phyloP scores from a whole-genome alignment of 345 rosid species.

The Leavenworthia alabamica region DNA sequence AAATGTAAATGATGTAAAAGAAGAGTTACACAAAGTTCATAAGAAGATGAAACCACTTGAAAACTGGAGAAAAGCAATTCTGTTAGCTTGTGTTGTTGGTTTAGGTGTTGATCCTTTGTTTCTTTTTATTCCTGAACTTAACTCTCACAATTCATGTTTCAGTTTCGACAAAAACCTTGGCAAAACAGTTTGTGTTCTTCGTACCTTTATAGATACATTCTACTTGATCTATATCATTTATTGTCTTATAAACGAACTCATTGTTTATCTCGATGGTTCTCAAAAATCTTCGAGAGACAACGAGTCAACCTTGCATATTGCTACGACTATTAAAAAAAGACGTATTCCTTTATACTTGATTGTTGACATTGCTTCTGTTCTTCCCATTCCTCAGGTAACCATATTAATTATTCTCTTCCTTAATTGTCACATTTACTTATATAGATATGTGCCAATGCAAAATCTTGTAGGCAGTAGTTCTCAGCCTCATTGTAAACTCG shows the following conservation, averaged over 20 bases:
- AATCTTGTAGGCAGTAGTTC: constrained; percentile 25
- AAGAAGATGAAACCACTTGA: constrained; percentile 30
- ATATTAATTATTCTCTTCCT: neutral
- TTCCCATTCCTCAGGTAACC: constrained; percentile 31
- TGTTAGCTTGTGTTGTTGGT: constrained; percentile 3
- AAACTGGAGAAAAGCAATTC: neutral
- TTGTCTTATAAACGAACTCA: neutral
- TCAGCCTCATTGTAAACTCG: neutral
- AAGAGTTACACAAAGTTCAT: constrained; percentile 27
- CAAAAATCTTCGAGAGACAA: neutral
- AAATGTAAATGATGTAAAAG: constrained; percentile 10
- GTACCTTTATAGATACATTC: constrained; percentile 12
- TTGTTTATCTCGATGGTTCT: constrained; percentile 1
- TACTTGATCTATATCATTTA: constrained; percentile 13
- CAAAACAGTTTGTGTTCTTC: neutral
- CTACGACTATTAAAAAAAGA: neutral
- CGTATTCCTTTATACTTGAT: neutral
- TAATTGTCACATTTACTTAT: neutral
- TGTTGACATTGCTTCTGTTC: constrained; percentile 13
- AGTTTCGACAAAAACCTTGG: constrained; percentile 3
- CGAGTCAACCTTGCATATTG: no score
- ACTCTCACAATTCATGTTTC: neutral
- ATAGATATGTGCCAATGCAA: neutral
- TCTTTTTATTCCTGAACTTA: constrained; percentile 21
- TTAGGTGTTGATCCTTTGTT: constrained; percentile 26